A percentile compares a stretch with the other conserved stretches of the same genome.
These are phyloP conservation scores for Gypsophila paniculata DNA, from an alignment of 179 eudicot species.

Conservation along the genomic window DNA sequence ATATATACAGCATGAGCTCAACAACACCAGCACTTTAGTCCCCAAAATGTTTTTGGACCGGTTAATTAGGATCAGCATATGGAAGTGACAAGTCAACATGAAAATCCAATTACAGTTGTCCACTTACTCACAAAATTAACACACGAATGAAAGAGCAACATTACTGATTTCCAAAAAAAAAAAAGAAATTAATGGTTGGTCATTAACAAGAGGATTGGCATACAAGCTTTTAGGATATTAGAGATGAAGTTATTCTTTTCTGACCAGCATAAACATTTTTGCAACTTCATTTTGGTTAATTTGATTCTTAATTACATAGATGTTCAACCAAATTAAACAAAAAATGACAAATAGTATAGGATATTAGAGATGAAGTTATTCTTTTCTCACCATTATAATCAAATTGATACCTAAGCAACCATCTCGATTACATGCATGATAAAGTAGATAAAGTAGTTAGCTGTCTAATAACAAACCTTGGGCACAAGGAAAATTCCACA, in stretches of 20 bases:
- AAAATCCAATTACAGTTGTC: background rate
- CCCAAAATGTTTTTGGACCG: background rate
- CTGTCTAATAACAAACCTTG: slow-evolving; percentile 42
- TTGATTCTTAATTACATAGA: background rate
- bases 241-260: no score
- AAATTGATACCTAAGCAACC: background rate
- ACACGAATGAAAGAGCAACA: background rate
- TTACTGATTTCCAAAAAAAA: background rate
- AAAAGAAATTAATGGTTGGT: background rate
- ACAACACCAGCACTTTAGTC: background rate
- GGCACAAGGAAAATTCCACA: slow-evolving; percentile 89
- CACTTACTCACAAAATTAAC: background rate
- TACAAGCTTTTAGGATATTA: background rate
- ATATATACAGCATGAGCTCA: slow-evolving; percentile 4
- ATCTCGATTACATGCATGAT: background rate
- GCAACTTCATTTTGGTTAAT: background rate
- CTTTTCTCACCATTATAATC: background rate
- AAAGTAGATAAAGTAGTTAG: background rate
- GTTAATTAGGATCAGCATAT: background rate
- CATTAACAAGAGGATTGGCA: background rate
- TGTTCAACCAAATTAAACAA: background rate
- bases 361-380: slow-evolving; percentile 4
- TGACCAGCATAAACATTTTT: no score
- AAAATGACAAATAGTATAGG: background rate
- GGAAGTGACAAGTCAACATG: background rate